Conservation (phyloP, 345 rosid species). For the Reutealis trisperma region DNA sequence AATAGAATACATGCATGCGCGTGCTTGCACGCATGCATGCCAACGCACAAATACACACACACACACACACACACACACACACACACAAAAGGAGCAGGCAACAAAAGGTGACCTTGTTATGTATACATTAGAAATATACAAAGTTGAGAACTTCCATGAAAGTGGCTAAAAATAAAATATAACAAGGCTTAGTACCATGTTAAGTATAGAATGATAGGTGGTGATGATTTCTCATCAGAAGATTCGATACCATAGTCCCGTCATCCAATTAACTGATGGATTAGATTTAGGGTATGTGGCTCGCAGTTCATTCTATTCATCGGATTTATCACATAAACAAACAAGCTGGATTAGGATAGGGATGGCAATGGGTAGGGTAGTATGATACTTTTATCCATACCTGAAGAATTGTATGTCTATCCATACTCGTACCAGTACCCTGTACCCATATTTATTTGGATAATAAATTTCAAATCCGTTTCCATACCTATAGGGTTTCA, state of each 20-base stretch:
- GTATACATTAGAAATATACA: not conserved
- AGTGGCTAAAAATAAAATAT: not conserved
- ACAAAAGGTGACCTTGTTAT: not conserved
- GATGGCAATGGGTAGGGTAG: too few species aligned
- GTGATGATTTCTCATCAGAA: not conserved
- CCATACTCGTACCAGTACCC: too few species aligned
- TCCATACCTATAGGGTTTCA: too few species aligned
- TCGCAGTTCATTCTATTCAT: not conserved
- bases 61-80: too few species aligned
- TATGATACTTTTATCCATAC: too few species aligned
- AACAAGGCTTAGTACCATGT: not conserved
- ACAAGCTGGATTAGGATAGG: not conserved
- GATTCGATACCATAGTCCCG: not conserved
- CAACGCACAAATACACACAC: too few species aligned
- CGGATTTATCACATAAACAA: not conserved
- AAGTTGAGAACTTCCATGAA: not conserved
- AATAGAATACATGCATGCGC: too few species aligned
- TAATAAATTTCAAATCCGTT: too few species aligned
- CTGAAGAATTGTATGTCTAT: too few species aligned
- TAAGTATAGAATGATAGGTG: not conserved
- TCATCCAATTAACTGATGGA: not conserved
- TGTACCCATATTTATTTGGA: too few species aligned
- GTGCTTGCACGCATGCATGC: too few species aligned
- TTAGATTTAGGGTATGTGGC: not conserved
- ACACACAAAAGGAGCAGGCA: not conserved